Conservation (phyloP, 1,284 basidiomycete genomes). For the Pseudozyma thailandica region DNA sequence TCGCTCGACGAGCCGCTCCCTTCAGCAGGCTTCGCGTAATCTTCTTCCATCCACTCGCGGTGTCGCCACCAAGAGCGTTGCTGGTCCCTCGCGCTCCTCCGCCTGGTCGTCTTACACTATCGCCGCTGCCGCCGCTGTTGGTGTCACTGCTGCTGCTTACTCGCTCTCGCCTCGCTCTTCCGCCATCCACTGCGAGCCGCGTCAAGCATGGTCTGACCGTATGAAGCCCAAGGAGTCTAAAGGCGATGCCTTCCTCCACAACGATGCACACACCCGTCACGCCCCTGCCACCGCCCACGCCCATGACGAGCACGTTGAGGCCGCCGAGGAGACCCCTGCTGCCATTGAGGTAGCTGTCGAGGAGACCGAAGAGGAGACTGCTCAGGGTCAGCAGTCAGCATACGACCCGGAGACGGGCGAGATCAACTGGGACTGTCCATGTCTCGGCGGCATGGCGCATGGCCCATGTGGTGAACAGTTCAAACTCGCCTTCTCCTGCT, state of each 20-base stretch:
- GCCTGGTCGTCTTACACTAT: constrained; percentile 16
- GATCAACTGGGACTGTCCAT: constrained; percentile 71
- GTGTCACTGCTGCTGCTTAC: constrained; percentile 26
- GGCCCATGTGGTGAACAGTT: constrained; percentile 95
- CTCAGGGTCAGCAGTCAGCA: constrained; percentile 68
- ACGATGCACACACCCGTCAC: constrained; percentile 26
- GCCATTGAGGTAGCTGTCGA: constrained; percentile 54
- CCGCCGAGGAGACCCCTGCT: constrained; percentile 36
- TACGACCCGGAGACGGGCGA: constrained; percentile 88
- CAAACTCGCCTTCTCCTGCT: constrained; percentile 96
- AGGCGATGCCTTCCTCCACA: constrained; percentile 36
- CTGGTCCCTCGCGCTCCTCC: constrained; percentile 23
- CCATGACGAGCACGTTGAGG: constrained; percentile 22
- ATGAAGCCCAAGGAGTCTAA: constrained; percentile 42
- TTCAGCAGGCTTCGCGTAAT: constrained; percentile 25
- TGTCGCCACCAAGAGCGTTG: constrained; percentile 29
- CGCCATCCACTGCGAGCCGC: constrained; percentile 30
- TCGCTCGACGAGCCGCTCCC: constrained; percentile 25
- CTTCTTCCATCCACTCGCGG: constrained; percentile 16
- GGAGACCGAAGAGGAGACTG: constrained; percentile 34
- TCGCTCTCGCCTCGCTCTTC: constrained; percentile 15
- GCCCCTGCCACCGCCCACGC: constrained; percentile 14
- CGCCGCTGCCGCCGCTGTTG: constrained; percentile 17
- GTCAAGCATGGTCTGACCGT: constrained; percentile 32
- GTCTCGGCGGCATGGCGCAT: constrained; percentile 97